Conservation (phyloP, 164 flowering plant genomes). For the Tinospora cordifolia region DNA sequence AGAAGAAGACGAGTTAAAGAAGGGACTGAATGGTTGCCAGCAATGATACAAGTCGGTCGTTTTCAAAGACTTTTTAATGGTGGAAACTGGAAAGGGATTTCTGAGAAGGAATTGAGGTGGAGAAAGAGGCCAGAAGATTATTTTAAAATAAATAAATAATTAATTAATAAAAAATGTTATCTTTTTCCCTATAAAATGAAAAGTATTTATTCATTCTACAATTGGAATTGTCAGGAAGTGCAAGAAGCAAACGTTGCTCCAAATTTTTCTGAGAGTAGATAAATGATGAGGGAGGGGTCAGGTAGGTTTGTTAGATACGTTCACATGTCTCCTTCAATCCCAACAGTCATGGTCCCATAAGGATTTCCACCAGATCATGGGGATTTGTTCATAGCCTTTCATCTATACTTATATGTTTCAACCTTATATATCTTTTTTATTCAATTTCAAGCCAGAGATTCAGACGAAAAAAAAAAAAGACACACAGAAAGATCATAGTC, state of each 20-base stretch:
- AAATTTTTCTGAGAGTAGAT: neutral
- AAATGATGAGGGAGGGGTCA: slow-evolving; percentile 2
- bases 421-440: neutral
- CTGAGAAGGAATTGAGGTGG: neutral
- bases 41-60: slow-evolving; percentile 26
- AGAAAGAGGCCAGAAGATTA: neutral
- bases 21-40: slow-evolving; percentile 12
- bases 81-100: slow-evolving; percentile 9
- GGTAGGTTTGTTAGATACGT: slow-evolving; percentile 17
- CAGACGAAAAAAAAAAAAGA: no score
- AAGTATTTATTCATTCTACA: neutral
- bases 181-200: neutral
- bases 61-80: slow-evolving; percentile 33
- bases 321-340: slow-evolving; percentile 39
- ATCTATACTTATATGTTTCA: neutral
- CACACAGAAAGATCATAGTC: no score
- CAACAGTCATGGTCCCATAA: slow-evolving; percentile 26
- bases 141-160: neutral
- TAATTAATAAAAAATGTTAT: neutral
- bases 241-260: neutral
- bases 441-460: neutral
- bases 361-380: slow-evolving; percentile 21
- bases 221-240: slow-evolving; percentile 15
- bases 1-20: slow-evolving; percentile 19
- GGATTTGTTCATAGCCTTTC: slow-evolving; percentile 4